Evolutionary conservation across 352 stramenopile genomes (phyloP).

Genomic region (Pythium pyrilobum): DNA sequence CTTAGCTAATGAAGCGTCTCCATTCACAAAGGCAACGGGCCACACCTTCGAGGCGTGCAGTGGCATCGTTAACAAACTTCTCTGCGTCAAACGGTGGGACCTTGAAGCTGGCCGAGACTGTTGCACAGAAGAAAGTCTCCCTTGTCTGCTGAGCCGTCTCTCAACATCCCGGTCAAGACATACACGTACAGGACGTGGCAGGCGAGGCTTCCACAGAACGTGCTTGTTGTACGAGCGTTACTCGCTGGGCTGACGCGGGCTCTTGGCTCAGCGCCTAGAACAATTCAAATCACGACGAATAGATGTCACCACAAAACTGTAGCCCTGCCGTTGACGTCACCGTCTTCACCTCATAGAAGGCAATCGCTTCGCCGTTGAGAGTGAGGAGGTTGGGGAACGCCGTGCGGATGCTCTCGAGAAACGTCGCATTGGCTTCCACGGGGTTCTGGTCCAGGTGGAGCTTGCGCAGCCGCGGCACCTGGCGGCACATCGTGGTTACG

Average conservation of each 20-base stretch:
- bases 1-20: no score
- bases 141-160: no score
- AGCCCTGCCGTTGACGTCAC: neutral
- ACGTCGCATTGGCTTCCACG: slow-evolving; percentile 11
- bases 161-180: no score
- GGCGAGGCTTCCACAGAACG: no score
- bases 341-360: slow-evolving; percentile 21
- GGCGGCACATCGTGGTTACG: neutral
- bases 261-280: neutral
- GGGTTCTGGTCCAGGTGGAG: slow-evolving; percentile 41
- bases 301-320: no score
- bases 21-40: no score
- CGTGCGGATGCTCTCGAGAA: slow-evolving; percentile 17
- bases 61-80: slow-evolving; percentile 5
- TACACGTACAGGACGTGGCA: no score
- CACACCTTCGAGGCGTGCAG: slow-evolving; percentile 7
- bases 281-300: no score
- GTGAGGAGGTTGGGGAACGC: slow-evolving; percentile 41
- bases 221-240: no score
- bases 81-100: slow-evolving; percentile 9
- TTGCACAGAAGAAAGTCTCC: no score
- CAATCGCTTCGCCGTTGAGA: slow-evolving; percentile 52
- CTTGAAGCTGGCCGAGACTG: no score
- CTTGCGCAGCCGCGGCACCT: slow-evolving; percentile 44
- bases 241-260: neutral